Percentiles rank a stretch among this genome's conserved stretches.
Conservation (phyloP, 1,139 yeast species). For the Debaryomyces nepalensis region DNA sequence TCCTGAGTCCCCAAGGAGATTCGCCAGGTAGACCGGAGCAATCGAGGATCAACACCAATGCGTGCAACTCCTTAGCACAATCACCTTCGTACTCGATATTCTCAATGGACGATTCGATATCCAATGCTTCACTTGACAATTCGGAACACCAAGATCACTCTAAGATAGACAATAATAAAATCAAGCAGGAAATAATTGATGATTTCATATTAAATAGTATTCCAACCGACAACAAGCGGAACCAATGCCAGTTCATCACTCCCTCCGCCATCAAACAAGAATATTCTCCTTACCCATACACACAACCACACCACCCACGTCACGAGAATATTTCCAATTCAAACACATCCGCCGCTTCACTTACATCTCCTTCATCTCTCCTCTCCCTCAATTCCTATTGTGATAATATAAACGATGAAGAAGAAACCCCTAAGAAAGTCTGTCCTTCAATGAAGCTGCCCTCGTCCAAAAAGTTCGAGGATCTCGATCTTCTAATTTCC, state of each 20-base stretch:
- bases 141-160: conserved; percentile 6
- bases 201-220: conserved; percentile 46
- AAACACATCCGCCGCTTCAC: conserved; percentile 21
- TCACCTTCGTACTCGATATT: conserved; percentile 38
- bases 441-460: background rate
- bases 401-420: conserved; percentile 9
- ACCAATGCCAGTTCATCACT: conserved; percentile 21
- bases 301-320: conserved; percentile 15
- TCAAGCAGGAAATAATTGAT: conserved; percentile 48
- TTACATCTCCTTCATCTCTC: conserved; percentile 43
- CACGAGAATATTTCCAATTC: conserved; percentile 15
- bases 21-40: background rate
- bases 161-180: conserved; percentile 30
- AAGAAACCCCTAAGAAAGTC: conserved; percentile 6
- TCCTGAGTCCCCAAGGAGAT: background rate
- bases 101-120: conserved; percentile 32
- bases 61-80: conserved; percentile 28
- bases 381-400: conserved; percentile 37
- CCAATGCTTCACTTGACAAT: conserved; percentile 17
- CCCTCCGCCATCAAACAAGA: conserved; percentile 24
- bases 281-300: conserved; percentile 11
- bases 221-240: conserved; percentile 28
- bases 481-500: conserved; percentile 11
- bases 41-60: conserved; percentile 3
- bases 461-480: conserved; percentile 13